Evolutionary conservation across 2,329 filamentous ascomycete genomes (phyloP), one percentile per base, ranked within the genome.

Genomic region (Xylaria sp.): DNA sequence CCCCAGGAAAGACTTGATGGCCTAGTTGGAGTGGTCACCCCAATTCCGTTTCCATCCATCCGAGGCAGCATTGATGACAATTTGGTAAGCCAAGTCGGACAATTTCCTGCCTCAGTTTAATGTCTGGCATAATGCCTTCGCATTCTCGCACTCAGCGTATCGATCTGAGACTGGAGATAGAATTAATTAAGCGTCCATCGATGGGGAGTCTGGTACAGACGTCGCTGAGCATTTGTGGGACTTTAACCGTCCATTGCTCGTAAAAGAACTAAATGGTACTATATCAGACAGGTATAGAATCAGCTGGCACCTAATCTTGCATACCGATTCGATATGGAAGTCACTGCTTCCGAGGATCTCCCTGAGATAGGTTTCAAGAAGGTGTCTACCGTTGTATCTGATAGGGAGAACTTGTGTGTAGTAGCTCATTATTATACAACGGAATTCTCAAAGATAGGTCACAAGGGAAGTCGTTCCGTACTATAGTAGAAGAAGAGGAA

Each of bases 381-480:
- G 37, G 17, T 47, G 43, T 15, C 46, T 17, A 5, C 23, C n/a
- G 11, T n/a, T 47, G 11, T 58, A 61, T 38, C 49, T 52, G 15
- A 61, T 61, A 8, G 59, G 59, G 12, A 61, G 46, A 12, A 53
- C 45, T 21, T 61, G 59, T 1, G 37, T 61, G 8, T 51, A 21
- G 38, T 45, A 52, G 2, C 38, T 43, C 59, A 61, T 61, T 21
- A 19, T 57, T 21, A 5, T 33, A 9, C 14, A 45, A 17, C 0
- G 8, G 43, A 19, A 2, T 25, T 14, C 5, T 43, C 50, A 17
- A 33, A 15, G 23, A 25, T 17, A 5, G 25, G 4, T 9, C 11
- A 42, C 9, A 28, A 42, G 19, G 46, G 25, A 19, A 19, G 12
- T 23, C 17, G 2, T 35, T 38, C 28, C 8, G 7, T 2, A 5